Base-by-base conservation (phyloP, 2,329 filamentous ascomycete species). In the Emericellopsis cladophorae region DNA sequence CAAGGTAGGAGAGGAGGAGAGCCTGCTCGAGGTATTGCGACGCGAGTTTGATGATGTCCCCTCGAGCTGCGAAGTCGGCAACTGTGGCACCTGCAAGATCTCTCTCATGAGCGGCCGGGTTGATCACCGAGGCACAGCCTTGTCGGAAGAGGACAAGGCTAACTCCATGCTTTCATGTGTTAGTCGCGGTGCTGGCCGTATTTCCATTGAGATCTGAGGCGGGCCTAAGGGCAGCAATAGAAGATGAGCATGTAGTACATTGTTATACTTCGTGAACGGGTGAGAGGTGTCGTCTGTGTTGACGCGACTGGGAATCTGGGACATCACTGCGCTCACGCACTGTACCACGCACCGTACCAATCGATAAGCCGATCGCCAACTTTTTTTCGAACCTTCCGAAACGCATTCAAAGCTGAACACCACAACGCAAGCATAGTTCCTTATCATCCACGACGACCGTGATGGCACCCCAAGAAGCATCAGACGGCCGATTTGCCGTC, bases 401-500 rank as follows among this genome's bases (percentile, higher is more conserved):
- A 4, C 36, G 18, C 18, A 4, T n/a, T 10, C 36, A 8, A 24
- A 3, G 5, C 21, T 22, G 32, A 15, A 35, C 8, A 9, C 18
- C n/a, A 35, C 32, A 15, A 15, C 18, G 32, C 32, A 15, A 15
- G 8, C 14, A 40, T 7, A 29, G 26, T 12, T 9, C 26, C 26
- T 9, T 9, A 4, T 29, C 26, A 9, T 9, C 26, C 12, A 12
- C 26, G 12, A 29, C 8, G 9, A 29, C 4, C 18, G 22, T 37
- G 12, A 63, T 63, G 59, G 53, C 55, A 6, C 46, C 50, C 1
- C 12, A 49, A 10, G 51, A 53, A 21, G 40, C 48, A 5, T 24
- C 34, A 5, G 47, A 49, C 46, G 70, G 69, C 26, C 81, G 79
- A 47, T 93, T 88, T 54, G 69, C 71, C 12, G 64, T 83, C 42